A percentile compares a stretch with the other conserved stretches of the same genome.
Evolutionary conservation across 2,329 filamentous ascomycete species (phyloP).

Genomic region (Diplodia scrobiculata): DNA sequence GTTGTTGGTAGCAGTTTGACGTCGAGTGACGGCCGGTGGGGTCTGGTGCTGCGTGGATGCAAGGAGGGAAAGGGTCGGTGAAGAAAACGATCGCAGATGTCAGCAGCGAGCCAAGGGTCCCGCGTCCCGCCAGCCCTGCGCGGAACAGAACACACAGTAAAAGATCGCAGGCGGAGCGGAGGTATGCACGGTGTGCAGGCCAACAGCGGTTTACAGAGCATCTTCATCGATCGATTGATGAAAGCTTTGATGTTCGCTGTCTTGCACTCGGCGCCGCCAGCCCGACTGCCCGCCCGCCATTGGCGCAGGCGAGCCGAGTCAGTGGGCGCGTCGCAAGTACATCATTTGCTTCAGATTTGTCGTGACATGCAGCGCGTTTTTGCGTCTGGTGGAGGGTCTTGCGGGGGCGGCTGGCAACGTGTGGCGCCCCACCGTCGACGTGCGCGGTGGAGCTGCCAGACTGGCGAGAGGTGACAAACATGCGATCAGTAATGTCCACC

Average conservation of each 20-base stretch:
- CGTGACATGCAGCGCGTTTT: conserved; percentile 20
- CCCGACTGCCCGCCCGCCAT: not conserved
- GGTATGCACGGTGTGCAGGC: conserved; percentile 12
- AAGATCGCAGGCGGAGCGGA: conserved; percentile 16
- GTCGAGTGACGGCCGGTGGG: conserved; percentile 7
- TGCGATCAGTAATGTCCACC: conserved; percentile 6
- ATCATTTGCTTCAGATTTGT: conserved; percentile 24
- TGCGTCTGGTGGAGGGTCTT: conserved; percentile 19
- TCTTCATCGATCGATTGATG: conserved; percentile 13
- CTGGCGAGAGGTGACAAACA: conserved; percentile 25
- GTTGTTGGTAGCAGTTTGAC: conserved; percentile 4
- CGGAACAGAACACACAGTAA: not conserved
- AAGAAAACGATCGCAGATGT: conserved; percentile 14
- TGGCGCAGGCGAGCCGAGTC: conserved; percentile 19
- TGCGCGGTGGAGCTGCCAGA: conserved; percentile 25
- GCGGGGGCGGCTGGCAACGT: conserved; percentile 27
- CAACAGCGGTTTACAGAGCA: conserved; percentile 1
- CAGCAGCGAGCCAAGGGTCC: conserved; percentile 18
- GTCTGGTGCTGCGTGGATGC: conserved; percentile 1
- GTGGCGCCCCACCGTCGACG: conserved; percentile 24
- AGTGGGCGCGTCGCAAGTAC: conserved; percentile 24
- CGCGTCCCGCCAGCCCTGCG: conserved; percentile 10
- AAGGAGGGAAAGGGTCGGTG: conserved; percentile 21
- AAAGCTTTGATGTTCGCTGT: conserved; percentile 13
- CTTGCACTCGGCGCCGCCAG: conserved; percentile 8